phyloP scores from a whole-genome alignment of 768 basidiomycete species.

The Harrya chromipes region DNA sequence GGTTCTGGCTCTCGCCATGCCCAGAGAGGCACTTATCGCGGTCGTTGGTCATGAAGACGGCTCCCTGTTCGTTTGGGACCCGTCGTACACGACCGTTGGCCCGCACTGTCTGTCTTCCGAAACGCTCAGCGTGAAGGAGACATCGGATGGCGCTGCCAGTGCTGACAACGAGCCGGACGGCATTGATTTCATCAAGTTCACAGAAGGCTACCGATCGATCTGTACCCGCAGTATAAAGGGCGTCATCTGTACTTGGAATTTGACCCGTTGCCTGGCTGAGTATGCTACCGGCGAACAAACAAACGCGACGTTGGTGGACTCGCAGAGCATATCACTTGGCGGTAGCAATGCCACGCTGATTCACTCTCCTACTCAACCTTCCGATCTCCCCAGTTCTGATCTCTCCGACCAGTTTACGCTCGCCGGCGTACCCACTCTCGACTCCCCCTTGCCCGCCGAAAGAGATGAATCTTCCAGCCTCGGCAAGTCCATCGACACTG shows the following conservation, averaged over 20 bases:
- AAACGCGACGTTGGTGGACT: neutral
- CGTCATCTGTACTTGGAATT: constrained; percentile 15
- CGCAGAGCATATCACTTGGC: neutral
- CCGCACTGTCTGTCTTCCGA: constrained; percentile 9
- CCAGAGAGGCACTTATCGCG: constrained; percentile 9
- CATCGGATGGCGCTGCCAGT: neutral
- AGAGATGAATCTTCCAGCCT: too few relatives aligned
- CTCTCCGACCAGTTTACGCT: too few relatives aligned
- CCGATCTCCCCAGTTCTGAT: neutral
- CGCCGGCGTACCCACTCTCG: too few relatives aligned
- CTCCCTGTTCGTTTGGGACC: constrained; percentile 18
- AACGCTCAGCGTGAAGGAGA: neutral
- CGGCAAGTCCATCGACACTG: neutral
- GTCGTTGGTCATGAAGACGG: constrained; percentile 14
- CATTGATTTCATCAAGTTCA: constrained; percentile 13
- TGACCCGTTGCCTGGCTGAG: constrained; percentile 8
- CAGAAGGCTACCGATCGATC: constrained; percentile 1
- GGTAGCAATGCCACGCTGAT: too few relatives aligned
- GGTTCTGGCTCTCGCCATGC: constrained; percentile 11
- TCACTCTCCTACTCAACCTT: neutral
- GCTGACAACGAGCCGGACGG: neutral
- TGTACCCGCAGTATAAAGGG: constrained; percentile 12
- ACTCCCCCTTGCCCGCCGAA: too few relatives aligned
- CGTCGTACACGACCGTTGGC: neutral
- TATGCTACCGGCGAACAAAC: neutral